These are phyloP conservation scores for Fusarium sp. DNA, from an alignment of 2,329 filamentous ascomycete genomes.

Conservation along the genomic window DNA sequence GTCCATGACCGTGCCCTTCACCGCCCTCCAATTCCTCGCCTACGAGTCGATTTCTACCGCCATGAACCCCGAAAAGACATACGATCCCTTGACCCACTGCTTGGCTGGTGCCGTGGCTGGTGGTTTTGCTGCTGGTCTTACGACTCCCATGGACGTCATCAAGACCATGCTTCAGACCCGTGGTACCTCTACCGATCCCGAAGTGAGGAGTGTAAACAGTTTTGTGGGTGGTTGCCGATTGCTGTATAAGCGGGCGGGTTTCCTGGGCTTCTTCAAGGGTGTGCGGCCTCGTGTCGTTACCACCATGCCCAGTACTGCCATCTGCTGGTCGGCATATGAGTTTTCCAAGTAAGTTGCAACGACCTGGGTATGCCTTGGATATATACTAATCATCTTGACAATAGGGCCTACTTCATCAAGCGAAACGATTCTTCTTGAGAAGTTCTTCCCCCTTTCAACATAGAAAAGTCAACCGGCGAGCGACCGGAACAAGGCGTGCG, in stretches of 20 bases:
- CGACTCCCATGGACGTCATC: constrained; percentile 96
- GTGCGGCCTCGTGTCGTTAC: constrained; percentile 91
- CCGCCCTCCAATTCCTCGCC: constrained; percentile 94
- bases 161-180: constrained; percentile 97
- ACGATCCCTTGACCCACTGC: constrained; percentile 95
- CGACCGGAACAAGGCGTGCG: constrained; percentile 9
- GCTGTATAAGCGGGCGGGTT: constrained; percentile 85
- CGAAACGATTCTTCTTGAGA: constrained; percentile 59
- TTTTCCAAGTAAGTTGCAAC: constrained; percentile 71
- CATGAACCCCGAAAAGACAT: constrained; percentile 87
- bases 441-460: background rate
- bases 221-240: constrained; percentile 83
- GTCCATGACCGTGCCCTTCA: constrained; percentile 99
- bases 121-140: constrained; percentile 91
- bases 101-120: constrained; percentile 92
- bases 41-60: constrained; percentile 96
- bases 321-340: constrained; percentile 90
- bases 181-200: constrained; percentile 82
- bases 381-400: constrained; percentile 7
- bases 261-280: constrained; percentile 91
- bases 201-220: constrained; percentile 87
- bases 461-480: constrained; percentile 12
- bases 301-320: constrained; percentile 99
- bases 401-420: constrained; percentile 71
- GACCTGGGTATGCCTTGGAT: too few species aligned